phyloP scores from a whole-genome alignment of 2,329 filamentous ascomycete genomes.

The Fusarium metavorans region DNA sequence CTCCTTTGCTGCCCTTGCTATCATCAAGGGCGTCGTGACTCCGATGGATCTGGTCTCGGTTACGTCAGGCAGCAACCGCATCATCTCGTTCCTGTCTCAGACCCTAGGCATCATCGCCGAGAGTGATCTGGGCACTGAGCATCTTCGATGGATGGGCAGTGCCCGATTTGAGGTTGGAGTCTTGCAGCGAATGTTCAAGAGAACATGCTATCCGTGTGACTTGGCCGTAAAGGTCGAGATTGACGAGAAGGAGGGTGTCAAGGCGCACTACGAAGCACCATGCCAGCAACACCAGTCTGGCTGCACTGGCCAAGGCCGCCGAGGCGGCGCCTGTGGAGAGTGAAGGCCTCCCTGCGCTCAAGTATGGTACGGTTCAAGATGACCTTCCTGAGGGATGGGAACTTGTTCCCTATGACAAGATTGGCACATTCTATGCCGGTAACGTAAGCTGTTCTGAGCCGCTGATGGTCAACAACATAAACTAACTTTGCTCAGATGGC shows the following conservation, averaged over 20 bases:
- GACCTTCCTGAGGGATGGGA: slow-evolving; percentile 83
- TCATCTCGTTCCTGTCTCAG: slow-evolving; percentile 91
- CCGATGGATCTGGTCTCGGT: slow-evolving; percentile 88
- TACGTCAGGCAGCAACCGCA: slow-evolving; percentile 81
- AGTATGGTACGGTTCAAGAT: slow-evolving; percentile 84
- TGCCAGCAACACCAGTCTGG: slow-evolving; percentile 49
- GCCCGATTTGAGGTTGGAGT: slow-evolving; percentile 88
- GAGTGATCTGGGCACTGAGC: slow-evolving; percentile 87
- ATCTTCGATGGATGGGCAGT: slow-evolving; percentile 92
- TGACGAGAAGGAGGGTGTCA: slow-evolving; percentile 79
- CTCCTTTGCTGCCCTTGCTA: slow-evolving; percentile 80
- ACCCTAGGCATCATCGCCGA: slow-evolving; percentile 91
- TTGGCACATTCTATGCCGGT: slow-evolving; percentile 94
- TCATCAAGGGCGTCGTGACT: slow-evolving; percentile 89
- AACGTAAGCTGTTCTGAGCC: slow-evolving; percentile 68
- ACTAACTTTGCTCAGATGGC: slow-evolving; percentile 71
- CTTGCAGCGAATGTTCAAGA: slow-evolving; percentile 78
- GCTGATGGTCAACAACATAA: neutral
- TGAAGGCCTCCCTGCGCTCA: slow-evolving; percentile 75
- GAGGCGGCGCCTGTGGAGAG: slow-evolving; percentile 48
- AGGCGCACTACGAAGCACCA: slow-evolving; percentile 75
- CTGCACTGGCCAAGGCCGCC: slow-evolving; percentile 37
- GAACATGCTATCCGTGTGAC: slow-evolving; percentile 89
- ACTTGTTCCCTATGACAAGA: slow-evolving; percentile 76
- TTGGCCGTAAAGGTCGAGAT: slow-evolving; percentile 87